A percentile compares a stretch with the other conserved stretches of the same genome.
phyloP scores from a whole-genome alignment of 169 alveolate genomes.

The Plasmodium gonderi region DNA sequence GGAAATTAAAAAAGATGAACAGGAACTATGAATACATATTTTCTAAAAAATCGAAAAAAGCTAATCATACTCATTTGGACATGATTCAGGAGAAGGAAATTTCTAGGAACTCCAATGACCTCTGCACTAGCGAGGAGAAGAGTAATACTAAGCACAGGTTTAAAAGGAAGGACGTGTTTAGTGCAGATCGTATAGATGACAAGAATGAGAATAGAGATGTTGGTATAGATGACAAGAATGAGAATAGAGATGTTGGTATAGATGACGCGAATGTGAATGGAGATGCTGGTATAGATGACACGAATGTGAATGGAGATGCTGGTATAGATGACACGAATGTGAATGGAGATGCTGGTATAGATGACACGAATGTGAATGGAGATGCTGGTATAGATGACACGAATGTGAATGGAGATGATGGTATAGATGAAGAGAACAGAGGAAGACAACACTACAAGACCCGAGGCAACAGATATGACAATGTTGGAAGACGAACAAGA shows the following conservation, averaged over 20 bases:
- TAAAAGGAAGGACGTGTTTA: neutral
- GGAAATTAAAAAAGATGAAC: neutral
- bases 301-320: no score
- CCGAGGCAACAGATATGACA: no score
- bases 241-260: no score
- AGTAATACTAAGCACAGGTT: no score
- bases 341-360: neutral
- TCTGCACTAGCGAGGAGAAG: no score
- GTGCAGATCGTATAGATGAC: no score
- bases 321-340: neutral
- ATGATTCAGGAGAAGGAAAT: slow-evolving; percentile 1
- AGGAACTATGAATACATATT: slow-evolving; percentile 30
- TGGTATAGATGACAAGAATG: no score
- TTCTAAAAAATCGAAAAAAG: neutral
- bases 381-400: neutral
- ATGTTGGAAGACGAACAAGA: no score
- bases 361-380: neutral
- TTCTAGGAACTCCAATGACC: neutral
- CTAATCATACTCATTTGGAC: neutral
- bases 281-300: no score
- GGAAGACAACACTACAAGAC: no score
- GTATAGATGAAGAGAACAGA: neutral
- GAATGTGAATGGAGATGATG: neutral
- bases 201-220: no score
- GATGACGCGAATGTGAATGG: no score